A percentile compares a stretch with the other conserved stretches of the same genome.
Conservation (phyloP, 495 filamentous ascomycete genomes). For the Rhypophila decipiens region DNA sequence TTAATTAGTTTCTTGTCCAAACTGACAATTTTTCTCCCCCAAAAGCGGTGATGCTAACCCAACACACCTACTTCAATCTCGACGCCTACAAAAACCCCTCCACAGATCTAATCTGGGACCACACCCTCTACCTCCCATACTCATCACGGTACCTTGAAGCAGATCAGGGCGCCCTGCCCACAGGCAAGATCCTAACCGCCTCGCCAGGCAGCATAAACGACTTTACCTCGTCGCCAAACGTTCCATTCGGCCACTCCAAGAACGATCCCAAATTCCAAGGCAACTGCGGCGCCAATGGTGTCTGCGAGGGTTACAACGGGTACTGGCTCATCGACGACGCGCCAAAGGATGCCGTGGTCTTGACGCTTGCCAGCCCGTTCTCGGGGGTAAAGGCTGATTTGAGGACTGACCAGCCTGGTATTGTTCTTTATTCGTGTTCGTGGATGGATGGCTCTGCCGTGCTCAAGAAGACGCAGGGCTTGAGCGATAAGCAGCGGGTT, state of each 20-base stretch:
- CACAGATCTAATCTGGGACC: constrained; percentile 59
- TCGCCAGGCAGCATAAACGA: constrained; percentile 56
- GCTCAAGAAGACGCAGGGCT: constrained; percentile 59
- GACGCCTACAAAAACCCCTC: constrained; percentile 61
- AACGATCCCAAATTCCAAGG: constrained; percentile 48
- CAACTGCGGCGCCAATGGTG: constrained; percentile 57
- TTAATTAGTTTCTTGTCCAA: constrained; percentile 19
- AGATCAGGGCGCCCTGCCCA: constrained; percentile 67
- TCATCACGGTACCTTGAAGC: constrained; percentile 61
- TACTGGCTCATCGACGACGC: constrained; percentile 65
- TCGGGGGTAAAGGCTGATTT: constrained; percentile 67
- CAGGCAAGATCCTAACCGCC: constrained; percentile 59
- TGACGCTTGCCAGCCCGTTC: constrained; percentile 50
- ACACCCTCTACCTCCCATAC: constrained; percentile 66
- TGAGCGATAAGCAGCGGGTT: constrained; percentile 42
- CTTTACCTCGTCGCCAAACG: constrained; percentile 53
- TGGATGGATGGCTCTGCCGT: constrained; percentile 57
- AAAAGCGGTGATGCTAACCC: constrained; percentile 66
- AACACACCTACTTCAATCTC: constrained; percentile 85
- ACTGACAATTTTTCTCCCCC: constrained; percentile 16
- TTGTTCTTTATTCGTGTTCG: constrained; percentile 68
- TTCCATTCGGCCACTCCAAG: constrained; percentile 62
- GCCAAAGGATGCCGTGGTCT: constrained; percentile 50
- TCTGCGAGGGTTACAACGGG: constrained; percentile 75
- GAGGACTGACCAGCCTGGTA: constrained; percentile 59